phyloP scores from a whole-genome alignment of 2,329 filamentous ascomycete species.

The Talaromyces sp. region DNA sequence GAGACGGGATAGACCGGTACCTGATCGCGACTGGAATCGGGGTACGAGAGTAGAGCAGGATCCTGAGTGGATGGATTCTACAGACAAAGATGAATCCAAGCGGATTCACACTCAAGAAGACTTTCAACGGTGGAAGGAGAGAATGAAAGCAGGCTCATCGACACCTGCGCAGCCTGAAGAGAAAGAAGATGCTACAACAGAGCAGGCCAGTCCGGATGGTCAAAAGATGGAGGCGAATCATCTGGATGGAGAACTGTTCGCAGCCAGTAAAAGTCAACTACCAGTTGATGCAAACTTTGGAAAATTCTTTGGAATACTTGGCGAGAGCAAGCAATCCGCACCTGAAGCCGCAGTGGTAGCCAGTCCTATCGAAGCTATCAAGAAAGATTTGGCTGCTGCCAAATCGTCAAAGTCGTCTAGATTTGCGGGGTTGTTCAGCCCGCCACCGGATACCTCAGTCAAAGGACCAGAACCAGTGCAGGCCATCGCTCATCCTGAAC shows the following conservation, averaged over 20 bases:
- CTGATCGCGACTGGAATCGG: conserved; percentile 54
- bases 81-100: conserved; percentile 62
- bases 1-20: conserved; percentile 47
- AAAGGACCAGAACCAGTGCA: conserved; percentile 29
- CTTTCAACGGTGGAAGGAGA: conserved; percentile 91
- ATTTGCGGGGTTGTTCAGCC: conserved; percentile 77
- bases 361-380: conserved; percentile 36
- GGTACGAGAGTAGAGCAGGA: conserved; percentile 64
- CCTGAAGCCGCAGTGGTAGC: conserved; percentile 38
- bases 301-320: conserved; percentile 69
- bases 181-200: conserved; percentile 41
- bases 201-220: conserved; percentile 20
- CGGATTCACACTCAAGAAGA: conserved; percentile 80
- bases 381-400: conserved; percentile 39
- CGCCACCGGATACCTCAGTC: conserved; percentile 54
- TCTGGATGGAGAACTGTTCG: conserved; percentile 51
- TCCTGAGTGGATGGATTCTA: conserved; percentile 85
- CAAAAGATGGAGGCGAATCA: conserved; percentile 40
- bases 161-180: conserved; percentile 36
- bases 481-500: conserved; percentile 26
- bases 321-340: conserved; percentile 46
- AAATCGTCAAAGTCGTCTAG: conserved; percentile 71
- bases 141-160: conserved; percentile 69
- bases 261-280: conserved; percentile 58
- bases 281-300: conserved; percentile 67